phyloP scores from a whole-genome alignment of 208 protist species.

The Crithidia mellificae region DNA sequence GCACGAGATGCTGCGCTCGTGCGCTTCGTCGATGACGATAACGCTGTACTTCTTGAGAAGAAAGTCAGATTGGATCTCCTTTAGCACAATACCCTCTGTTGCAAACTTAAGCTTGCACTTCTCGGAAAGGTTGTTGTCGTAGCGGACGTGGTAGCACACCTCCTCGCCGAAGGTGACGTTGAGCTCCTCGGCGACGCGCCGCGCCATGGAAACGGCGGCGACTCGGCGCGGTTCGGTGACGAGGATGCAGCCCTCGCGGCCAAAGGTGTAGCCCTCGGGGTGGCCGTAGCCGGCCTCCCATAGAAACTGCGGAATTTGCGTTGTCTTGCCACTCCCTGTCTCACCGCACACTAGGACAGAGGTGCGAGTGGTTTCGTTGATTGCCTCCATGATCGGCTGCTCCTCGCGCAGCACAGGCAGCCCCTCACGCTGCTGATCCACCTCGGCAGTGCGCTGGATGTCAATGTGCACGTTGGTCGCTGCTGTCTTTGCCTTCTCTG shows the following conservation, averaged over 20 bases:
- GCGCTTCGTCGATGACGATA: slow-evolving; percentile 99
- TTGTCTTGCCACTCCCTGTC: slow-evolving; percentile 98
- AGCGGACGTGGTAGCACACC: slow-evolving; percentile 98
- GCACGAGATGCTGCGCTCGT: slow-evolving; percentile 91
- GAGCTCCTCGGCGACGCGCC: slow-evolving; percentile 97
- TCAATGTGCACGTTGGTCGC: slow-evolving; percentile 68
- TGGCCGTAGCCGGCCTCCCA: slow-evolving; percentile 92
- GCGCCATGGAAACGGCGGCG: slow-evolving; percentile 98
- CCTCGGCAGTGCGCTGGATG: slow-evolving; percentile 57
- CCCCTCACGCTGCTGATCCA: slow-evolving; percentile 60
- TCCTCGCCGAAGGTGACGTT: slow-evolving; percentile 84
- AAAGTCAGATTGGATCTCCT: slow-evolving; percentile 97
- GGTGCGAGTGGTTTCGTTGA: slow-evolving; percentile 66
- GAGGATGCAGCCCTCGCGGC: slow-evolving; percentile 82
- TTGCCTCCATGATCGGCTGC: slow-evolving; percentile 90
- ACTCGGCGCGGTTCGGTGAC: slow-evolving; percentile 99
- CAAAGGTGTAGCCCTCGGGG: slow-evolving; percentile 60
- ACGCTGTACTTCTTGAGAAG: slow-evolving; percentile 95
- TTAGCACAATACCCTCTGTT: slow-evolving; percentile 99
- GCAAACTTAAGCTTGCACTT: slow-evolving; percentile 96
- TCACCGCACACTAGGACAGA: slow-evolving; percentile 96
- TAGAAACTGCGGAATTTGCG: slow-evolving; percentile 93
- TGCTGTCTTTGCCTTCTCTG: slow-evolving; percentile 42
- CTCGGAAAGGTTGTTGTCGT: slow-evolving; percentile 95
- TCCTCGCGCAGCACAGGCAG: slow-evolving; percentile 89